These are phyloP conservation scores for Fusarium mexicanum DNA, from an alignment of 2,329 filamentous ascomycete species.

Conservation along the genomic window DNA sequence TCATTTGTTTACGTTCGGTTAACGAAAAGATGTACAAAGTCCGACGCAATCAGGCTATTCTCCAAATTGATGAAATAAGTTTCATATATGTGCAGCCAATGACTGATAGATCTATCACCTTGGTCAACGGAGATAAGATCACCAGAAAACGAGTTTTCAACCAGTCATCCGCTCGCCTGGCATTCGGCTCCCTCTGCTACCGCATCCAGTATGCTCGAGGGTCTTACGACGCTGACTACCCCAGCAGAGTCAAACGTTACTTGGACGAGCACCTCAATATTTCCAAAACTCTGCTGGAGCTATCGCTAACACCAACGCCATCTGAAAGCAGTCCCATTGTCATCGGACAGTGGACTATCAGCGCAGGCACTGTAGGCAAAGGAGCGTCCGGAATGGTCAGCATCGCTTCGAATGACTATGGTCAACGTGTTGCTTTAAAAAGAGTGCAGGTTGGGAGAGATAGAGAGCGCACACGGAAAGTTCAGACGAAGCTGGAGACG, in stretches of 20 bases:
- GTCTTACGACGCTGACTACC: background rate
- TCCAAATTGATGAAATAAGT: background rate
- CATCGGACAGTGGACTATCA: background rate
- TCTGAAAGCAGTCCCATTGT: background rate
- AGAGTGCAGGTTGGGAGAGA: background rate
- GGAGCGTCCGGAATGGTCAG: background rate
- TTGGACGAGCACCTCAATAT: background rate
- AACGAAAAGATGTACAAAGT: background rate
- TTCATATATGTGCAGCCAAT: background rate
- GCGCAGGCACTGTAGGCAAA: background rate
- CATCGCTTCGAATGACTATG: background rate
- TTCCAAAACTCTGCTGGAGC: accelerated
- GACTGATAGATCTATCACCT: accelerated
- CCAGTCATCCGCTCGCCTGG: background rate
- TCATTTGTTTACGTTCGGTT: accelerated
- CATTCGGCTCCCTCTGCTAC: background rate
- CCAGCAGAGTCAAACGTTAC: background rate
- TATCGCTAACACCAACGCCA: background rate
- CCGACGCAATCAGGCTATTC: background rate
- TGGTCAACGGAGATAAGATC: background rate
- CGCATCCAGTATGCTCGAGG: background rate
- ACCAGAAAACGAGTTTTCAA: background rate
- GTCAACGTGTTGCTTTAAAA: background rate
- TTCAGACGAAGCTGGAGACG: background rate
- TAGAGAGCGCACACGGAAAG: background rate